Evolutionary conservation across 1,284 basidiomycete genomes (phyloP).

Genomic region (Schizopora paradoxa): DNA sequence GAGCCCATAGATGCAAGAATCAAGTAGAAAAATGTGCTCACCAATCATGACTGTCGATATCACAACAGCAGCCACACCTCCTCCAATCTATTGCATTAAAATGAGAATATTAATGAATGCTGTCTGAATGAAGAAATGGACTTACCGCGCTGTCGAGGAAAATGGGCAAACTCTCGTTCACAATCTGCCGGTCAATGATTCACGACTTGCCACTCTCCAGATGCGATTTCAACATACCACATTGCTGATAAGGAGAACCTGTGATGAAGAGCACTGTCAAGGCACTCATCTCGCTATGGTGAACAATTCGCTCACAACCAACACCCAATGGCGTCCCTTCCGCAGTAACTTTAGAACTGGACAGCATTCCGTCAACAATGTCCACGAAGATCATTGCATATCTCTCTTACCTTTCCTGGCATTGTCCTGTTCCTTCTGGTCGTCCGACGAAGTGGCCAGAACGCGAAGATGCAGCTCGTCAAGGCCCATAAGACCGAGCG

Average conservation of each 20-base stretch:
- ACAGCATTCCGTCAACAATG: neutral
- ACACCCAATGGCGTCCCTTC: conserved; percentile 89
- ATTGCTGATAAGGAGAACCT: conserved; percentile 80
- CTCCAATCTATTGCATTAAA: conserved; percentile 53
- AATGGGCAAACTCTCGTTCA: conserved; percentile 91
- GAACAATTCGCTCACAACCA: conserved; percentile 62
- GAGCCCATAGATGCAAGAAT: neutral
- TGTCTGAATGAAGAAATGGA: conserved; percentile 20
- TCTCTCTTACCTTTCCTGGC: conserved; percentile 59
- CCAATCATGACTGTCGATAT: conserved; percentile 84
- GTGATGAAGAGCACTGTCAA: conserved; percentile 6
- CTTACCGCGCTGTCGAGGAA: conserved; percentile 85
- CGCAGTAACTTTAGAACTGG: conserved; percentile 72
- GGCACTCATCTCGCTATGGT: neutral
- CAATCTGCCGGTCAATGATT: conserved; percentile 67
- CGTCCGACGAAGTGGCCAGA: conserved; percentile 73
- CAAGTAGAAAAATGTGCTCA: conserved; percentile 29
- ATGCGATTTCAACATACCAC: conserved; percentile 51
- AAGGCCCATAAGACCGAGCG: conserved; percentile 91
- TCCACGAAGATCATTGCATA: neutral
- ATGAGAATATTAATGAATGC: neutral
- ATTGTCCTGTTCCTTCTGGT: conserved; percentile 59
- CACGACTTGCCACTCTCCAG: conserved; percentile 18
- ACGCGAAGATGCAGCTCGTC: conserved; percentile 92
- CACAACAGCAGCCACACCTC: conserved; percentile 78